Evolutionary conservation across 164 flowering plant species (phyloP), one percentile per base, ranked within the genome.

Genomic region (Vitis rotundifolia): DNA sequence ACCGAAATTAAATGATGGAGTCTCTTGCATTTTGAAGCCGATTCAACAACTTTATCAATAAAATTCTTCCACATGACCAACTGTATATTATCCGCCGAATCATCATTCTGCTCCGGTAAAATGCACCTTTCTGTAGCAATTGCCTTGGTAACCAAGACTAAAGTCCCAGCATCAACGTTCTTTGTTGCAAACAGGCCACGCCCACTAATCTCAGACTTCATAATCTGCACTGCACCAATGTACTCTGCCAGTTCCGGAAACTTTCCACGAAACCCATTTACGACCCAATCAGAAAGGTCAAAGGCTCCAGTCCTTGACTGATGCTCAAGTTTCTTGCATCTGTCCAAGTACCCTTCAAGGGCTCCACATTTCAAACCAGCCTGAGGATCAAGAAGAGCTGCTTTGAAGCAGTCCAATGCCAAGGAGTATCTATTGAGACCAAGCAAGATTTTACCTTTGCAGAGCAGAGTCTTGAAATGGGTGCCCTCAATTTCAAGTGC

Each of bases 11-110:
- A 71, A 49, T 55, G 49, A n/a, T 63, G 76, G 19, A 83, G 82
- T 73, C 73, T 79, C 1, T 59, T 56, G 70, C 94, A 87, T 71
- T 75, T 86, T 7, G 69, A n/a, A 1, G 77, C 63, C 1, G 82
- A 82, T 8, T 79, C 86, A 13, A 71, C 62, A 53, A 95, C 84
- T 72, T 85, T 82, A 10, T 82, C 86, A 2, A 91, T 69, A 56
- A 95, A 89, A 68, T 86, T 91, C 86, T 86, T 95, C 99, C 99
- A 95, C 90, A 95, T 87, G 12, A 87, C 93, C 76, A 93, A 68
- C 63, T 85, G 89, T 3, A 79, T 87, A 65, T 76, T 76, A 28
- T 88, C 86, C 1, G 78, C 73, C 5, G 77, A 76, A 71, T 84
- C 91, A 57, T 83, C 75, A 22, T 66, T 22, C 26, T 22, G 26